These are phyloP conservation scores for Sporormia fimetaria DNA, from an alignment of 495 filamentous ascomycete species.

Conservation along the genomic window DNA sequence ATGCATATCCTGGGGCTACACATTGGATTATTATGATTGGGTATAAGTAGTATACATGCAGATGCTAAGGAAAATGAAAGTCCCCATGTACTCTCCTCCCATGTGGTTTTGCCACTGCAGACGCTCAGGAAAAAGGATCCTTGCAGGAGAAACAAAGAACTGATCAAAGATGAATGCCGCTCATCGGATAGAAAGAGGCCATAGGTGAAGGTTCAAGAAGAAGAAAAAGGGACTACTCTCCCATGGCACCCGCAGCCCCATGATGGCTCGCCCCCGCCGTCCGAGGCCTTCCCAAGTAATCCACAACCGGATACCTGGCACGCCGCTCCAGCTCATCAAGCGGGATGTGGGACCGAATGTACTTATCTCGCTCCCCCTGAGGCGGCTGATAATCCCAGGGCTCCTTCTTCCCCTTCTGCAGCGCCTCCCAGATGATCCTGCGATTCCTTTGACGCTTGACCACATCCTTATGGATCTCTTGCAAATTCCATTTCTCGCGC, in stretches of 20 bases:
- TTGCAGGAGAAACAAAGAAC: neutral
- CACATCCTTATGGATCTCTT: constrained; percentile 56
- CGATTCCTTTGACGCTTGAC: constrained; percentile 59
- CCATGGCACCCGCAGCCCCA: constrained; percentile 16
- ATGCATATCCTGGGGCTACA: no score
- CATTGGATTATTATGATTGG: no score
- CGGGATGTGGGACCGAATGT: constrained; percentile 55
- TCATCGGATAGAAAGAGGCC: no score
- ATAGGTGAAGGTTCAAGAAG: neutral
- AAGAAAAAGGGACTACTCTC: constrained; percentile 6
- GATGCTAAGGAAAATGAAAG: no score
- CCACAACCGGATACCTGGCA: constrained; percentile 54
- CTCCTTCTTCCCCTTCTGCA: constrained; percentile 48
- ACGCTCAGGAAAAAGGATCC: no score
- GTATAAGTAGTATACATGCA: no score
- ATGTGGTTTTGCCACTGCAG: no score
- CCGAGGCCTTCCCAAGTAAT: constrained; percentile 41
- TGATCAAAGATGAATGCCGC: no score
- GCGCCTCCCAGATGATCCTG: constrained; percentile 59
- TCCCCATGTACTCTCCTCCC: no score
- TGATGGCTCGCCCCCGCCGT: constrained; percentile 20
- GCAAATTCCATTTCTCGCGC: constrained; percentile 59
- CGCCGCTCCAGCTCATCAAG: constrained; percentile 58
- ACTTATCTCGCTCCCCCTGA: constrained; percentile 62
- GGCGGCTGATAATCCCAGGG: constrained; percentile 67